Evolutionary conservation across 495 filamentous ascomycete species (phyloP).

Genomic region (Xylaria acuta): DNA sequence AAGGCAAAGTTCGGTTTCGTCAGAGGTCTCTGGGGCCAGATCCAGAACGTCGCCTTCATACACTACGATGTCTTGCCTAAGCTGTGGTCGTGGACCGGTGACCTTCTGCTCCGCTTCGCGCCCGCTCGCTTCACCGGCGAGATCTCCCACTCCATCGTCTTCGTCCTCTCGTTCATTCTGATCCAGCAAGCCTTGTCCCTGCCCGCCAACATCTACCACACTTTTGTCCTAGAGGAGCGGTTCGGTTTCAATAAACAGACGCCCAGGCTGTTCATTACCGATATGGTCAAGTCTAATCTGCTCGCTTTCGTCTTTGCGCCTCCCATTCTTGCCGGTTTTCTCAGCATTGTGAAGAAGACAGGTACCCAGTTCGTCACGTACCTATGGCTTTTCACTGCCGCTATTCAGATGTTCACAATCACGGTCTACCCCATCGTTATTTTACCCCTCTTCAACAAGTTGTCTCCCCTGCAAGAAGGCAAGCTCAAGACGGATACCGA

Average conservation of each 20-base stretch:
- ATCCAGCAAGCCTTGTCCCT: slow-evolving; percentile 78
- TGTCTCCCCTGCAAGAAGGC: slow-evolving; percentile 88
- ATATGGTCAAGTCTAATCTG: slow-evolving; percentile 89
- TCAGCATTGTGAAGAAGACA: slow-evolving; percentile 89
- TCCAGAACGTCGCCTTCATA: slow-evolving; percentile 86
- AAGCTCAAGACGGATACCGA: slow-evolving; percentile 88
- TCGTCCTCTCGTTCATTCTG: slow-evolving; percentile 85
- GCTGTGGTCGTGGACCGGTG: slow-evolving; percentile 83
- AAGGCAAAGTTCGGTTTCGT: slow-evolving; percentile 89
- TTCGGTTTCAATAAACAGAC: slow-evolving; percentile 99
- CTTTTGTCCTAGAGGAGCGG: slow-evolving; percentile 93
- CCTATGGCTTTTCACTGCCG: slow-evolving; percentile 89
- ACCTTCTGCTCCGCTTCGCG: slow-evolving; percentile 72
- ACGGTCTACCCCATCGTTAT: slow-evolving; percentile 96
- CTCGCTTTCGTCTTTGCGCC: slow-evolving; percentile 78
- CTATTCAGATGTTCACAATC: slow-evolving; percentile 89
- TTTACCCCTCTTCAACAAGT: slow-evolving; percentile 96
- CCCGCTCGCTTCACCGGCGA: slow-evolving; percentile 85
- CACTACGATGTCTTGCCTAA: slow-evolving; percentile 89
- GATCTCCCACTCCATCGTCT: slow-evolving; percentile 91
- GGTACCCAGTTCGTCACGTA: slow-evolving; percentile 96
- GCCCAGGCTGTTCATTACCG: slow-evolving; percentile 82
- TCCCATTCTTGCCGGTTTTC: slow-evolving; percentile 87
- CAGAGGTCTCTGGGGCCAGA: slow-evolving; percentile 79
- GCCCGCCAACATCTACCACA: slow-evolving; percentile 87